Percentiles rank a stretch among this genome's conserved stretches.
Evolutionary conservation across 1,284 basidiomycete species (phyloP).

Genomic region (Tylopilus orsonianus): DNA sequence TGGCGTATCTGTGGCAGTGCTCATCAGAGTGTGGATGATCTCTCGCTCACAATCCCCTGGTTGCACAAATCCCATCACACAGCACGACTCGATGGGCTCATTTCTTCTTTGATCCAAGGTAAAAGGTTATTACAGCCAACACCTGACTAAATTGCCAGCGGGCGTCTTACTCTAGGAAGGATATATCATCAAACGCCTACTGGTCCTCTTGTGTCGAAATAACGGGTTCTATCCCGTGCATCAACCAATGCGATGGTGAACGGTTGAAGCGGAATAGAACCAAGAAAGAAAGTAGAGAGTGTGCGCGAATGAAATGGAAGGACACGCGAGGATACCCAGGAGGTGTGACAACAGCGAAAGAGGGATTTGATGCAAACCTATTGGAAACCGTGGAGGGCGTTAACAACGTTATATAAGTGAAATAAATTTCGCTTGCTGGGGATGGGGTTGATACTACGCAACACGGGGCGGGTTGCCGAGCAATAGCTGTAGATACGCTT

Average conservation of each 20-base stretch:
- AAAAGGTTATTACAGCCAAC: conserved; percentile 31
- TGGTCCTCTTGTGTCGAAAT: conserved; percentile 14
- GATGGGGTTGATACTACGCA: conserved; percentile 25
- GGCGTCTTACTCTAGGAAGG: conserved; percentile 28
- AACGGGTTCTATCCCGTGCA: conserved; percentile 19
- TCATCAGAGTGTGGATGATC: too few species aligned
- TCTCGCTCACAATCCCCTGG: too few species aligned
- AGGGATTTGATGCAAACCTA: conserved; percentile 28
- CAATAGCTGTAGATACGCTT: conserved; percentile 36
- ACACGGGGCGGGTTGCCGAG: conserved; percentile 27
- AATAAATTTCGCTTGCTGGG: conserved; percentile 37
- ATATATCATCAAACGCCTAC: conserved; percentile 19
- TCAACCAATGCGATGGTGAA: conserved; percentile 11
- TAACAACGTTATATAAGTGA: conserved; percentile 37
- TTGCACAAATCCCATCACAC: too few species aligned
- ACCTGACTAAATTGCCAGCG: conserved; percentile 28
- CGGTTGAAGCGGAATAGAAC: conserved; percentile 15
- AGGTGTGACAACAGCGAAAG: conserved; percentile 21
- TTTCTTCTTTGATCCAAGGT: conserved; percentile 21
- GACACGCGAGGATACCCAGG: conserved; percentile 22
- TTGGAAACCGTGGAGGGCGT: conserved; percentile 28
- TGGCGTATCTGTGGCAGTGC: conserved; percentile 22
- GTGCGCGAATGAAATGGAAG: conserved; percentile 10
- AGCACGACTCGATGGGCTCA: neutral
- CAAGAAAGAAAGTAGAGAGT: conserved; percentile 29